A percentile compares a stretch with the other conserved stretches of the same genome.
phyloP scores from a whole-genome alignment of 768 basidiomycete genomes.

The Lactarius akahatsu region DNA sequence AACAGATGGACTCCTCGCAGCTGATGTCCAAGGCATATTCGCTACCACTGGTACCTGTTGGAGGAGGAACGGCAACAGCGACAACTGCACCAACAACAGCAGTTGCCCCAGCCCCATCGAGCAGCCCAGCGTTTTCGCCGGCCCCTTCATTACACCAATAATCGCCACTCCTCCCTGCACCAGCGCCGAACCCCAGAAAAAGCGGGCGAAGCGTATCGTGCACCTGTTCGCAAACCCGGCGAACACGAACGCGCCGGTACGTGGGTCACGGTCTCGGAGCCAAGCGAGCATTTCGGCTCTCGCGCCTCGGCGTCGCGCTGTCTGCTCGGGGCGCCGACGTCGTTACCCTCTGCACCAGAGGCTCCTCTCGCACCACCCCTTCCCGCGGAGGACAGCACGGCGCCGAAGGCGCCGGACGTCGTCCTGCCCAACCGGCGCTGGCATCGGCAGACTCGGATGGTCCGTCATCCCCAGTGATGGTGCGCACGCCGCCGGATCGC shows the following conservation, averaged over 20 bases:
- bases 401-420: slow-evolving; percentile 3
- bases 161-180: slow-evolving; percentile 47
- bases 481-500: slow-evolving; percentile 31
- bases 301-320: background rate
- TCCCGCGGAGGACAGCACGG: slow-evolving; percentile 12
- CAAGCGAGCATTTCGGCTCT: background rate
- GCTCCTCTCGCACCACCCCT: background rate
- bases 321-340: slow-evolving; percentile 15
- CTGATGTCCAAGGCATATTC: slow-evolving; percentile 52
- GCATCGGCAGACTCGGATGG: slow-evolving; percentile 11
- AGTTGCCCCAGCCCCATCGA: background rate
- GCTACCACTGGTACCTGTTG: slow-evolving; percentile 61
- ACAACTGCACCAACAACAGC: background rate
- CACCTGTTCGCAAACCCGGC: slow-evolving; percentile 59
- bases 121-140: background rate
- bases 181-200: slow-evolving; percentile 54
- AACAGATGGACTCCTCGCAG: slow-evolving; percentile 50
- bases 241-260: slow-evolving; percentile 28
- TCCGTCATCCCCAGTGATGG: slow-evolving; percentile 22
- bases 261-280: slow-evolving; percentile 31
- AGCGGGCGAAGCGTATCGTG: slow-evolving; percentile 67
- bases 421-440: slow-evolving; percentile 16
- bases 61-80: slow-evolving; percentile 33
- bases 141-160: slow-evolving; percentile 41
- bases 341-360: slow-evolving; percentile 13